phyloP scores from a whole-genome alignment of 768 basidiomycete genomes.

The Collybiopsis confluens region DNA sequence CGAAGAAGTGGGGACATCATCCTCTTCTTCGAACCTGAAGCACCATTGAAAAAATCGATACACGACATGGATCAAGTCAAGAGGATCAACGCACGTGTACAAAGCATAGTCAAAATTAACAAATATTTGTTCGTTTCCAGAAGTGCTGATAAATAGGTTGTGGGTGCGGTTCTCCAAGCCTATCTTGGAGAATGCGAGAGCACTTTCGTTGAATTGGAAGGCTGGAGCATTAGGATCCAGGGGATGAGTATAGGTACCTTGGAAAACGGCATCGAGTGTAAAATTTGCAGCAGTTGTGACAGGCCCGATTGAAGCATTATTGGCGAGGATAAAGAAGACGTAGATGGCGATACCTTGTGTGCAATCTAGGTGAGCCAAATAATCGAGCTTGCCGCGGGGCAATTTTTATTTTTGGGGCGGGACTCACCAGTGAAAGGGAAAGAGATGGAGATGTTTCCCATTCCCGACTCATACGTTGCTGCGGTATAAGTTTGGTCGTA shows the following conservation, averaged over 20 bases:
- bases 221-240: slow-evolving; percentile 17
- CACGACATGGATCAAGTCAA: no score
- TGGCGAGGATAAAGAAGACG: slow-evolving; percentile 39
- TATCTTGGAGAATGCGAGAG: slow-evolving; percentile 21
- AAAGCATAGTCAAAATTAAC: slow-evolving; percentile 38
- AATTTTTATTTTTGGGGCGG: background rate
- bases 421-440: slow-evolving; percentile 12
- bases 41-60: background rate
- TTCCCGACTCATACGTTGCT: slow-evolving; percentile 8
- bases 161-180: slow-evolving; percentile 27
- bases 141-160: slow-evolving; percentile 25
- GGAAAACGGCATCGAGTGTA: slow-evolving; percentile 25
- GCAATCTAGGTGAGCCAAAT: background rate
- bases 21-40: background rate
- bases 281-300: slow-evolving; percentile 25
- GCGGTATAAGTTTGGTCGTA: slow-evolving; percentile 21
- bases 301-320: slow-evolving; percentile 23
- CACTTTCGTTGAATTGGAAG: slow-evolving; percentile 26
- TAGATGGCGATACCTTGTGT: slow-evolving; percentile 18
- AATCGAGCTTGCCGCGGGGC: no score
- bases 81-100: slow-evolving; percentile 33
- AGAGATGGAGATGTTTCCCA: background rate
- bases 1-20: background rate
- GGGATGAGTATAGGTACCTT: slow-evolving; percentile 20
- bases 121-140: slow-evolving; percentile 27